phyloP scores from a whole-genome alignment of 371 early-diverging fungal species.

The Conidiobolus incongruus region DNA sequence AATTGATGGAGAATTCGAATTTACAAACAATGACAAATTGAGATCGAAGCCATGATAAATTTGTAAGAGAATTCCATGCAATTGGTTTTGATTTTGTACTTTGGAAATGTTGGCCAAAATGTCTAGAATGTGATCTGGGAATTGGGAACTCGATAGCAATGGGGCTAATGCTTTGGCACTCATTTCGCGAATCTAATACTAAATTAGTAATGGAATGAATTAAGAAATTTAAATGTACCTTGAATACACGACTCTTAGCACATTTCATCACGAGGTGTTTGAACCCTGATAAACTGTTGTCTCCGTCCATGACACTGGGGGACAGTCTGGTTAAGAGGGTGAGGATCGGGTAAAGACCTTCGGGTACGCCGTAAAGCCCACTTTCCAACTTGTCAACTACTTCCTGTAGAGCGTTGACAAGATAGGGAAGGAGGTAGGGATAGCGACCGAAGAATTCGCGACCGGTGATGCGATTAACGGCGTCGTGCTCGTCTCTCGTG shows the following conservation, averaged over 20 bases:
- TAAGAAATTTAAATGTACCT: no score
- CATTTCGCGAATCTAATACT: constrained; percentile 70
- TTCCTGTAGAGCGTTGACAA: constrained; percentile 37
- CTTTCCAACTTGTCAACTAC: constrained; percentile 33
- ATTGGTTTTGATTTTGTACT: no score
- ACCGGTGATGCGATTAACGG: constrained; percentile 56
- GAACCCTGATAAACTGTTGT: constrained; percentile 33
- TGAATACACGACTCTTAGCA: constrained; percentile 39
- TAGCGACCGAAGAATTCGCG: constrained; percentile 78
- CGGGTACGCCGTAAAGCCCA: constrained; percentile 6
- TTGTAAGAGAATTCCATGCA: no score
- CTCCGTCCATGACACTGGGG: constrained; percentile 27
- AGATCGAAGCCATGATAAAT: no score
- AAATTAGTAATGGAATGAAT: no score
- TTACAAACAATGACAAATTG: no score
- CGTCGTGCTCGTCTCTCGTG: constrained; percentile 38
- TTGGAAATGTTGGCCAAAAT: no score
- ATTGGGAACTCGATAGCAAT: constrained; percentile 8
- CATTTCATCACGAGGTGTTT: constrained; percentile 48
- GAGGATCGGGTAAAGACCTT: constrained; percentile 46
- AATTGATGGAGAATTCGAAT: no score
- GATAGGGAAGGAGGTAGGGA: constrained; percentile 50
- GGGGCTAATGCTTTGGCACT: constrained; percentile 61
- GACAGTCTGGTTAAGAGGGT: constrained; percentile 50
- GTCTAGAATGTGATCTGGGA: no score